phyloP scores from a whole-genome alignment of 1,284 basidiomycete genomes.

The Leccinum cinnamomeum region DNA sequence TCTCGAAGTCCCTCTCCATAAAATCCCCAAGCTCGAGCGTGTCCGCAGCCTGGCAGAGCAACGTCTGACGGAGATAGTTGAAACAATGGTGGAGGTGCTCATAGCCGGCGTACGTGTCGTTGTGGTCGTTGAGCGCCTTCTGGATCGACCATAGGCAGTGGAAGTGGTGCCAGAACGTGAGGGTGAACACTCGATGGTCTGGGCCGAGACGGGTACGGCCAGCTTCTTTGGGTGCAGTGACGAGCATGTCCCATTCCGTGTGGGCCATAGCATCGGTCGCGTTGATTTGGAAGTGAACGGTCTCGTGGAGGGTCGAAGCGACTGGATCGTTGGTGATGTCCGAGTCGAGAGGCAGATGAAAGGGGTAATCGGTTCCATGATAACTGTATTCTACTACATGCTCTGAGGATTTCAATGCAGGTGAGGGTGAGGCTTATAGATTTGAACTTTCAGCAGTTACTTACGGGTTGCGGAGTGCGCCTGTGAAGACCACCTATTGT shows the following conservation, averaged over 20 bases:
- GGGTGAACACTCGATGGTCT: constrained; percentile 13
- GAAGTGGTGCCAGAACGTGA: constrained; percentile 14
- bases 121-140: constrained; percentile 10
- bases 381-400: constrained; percentile 7
- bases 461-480: not conserved
- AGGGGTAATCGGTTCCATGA: constrained; percentile 11
- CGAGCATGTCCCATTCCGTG: constrained; percentile 10
- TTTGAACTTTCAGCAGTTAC: not conserved
- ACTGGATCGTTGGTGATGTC: constrained; percentile 7
- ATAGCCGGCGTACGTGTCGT: constrained; percentile 13
- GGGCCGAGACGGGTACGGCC: constrained; percentile 15
- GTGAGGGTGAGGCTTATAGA: not conserved
- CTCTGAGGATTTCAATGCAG: not conserved
- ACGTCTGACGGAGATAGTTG: constrained; percentile 34
- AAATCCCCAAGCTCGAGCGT: constrained; percentile 36
- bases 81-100: constrained; percentile 34
- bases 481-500: constrained; percentile 6
- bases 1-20: constrained; percentile 20
- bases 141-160: constrained; percentile 20
- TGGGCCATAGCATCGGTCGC: constrained; percentile 7
- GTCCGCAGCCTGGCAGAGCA: constrained; percentile 34
- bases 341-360: constrained; percentile 7
- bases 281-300: constrained; percentile 13
- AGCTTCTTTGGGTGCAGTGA: constrained; percentile 11
- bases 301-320: constrained; percentile 16